Evolutionary conservation across 2,329 filamentous ascomycete genomes (phyloP), one percentile per base, ranked within the genome.

Genomic region (Alternaria rosae): DNA sequence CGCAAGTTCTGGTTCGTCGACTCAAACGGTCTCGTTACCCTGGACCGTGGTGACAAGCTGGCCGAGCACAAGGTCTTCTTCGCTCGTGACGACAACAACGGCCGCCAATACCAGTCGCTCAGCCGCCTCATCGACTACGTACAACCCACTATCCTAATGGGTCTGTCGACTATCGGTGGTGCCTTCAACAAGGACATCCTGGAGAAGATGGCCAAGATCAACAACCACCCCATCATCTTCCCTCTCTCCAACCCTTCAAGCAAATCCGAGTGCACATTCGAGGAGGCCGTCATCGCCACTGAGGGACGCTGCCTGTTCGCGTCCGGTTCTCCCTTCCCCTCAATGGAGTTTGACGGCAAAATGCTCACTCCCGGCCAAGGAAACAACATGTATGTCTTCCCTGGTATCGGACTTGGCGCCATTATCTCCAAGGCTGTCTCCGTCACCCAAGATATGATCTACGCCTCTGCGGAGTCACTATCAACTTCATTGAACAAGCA

Each of bases 1-100:
- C 88, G 90, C 76, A 95, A 95, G 85, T 98, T 99, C 87, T 98
- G 91, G 88, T 92, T 99, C 50, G 94, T 98, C 63, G 95, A 98
- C 83, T 97, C 93, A 76, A 94, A 95, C 85, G 95, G 95, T 72
- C 90, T 99, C 21, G 94, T 99, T 54, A 97, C 95, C 67, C 86
- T 87, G 65, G 94, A 99, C 83, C 92, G 95, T 63, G 94, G 94
- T 57, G 95, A 98, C 84, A 92, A 90, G 79, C 89, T 99, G 42
- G 93, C 94, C 38, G 91, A 97, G 73, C 95, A 99, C 84, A 90
- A 90, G 80, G 81, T 89, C 68, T 90, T 89, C 82, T 90, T 90
- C 72, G 85, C 88, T 26, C 86, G 88, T 38, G 84, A 85, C 65
- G 87, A 90, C 80, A 90, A 90, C 81, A 79, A 87, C 15, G 88